These are phyloP conservation scores for Phytophthora melonis DNA, from an alignment of 352 stramenopile species.

Conservation along the genomic window DNA sequence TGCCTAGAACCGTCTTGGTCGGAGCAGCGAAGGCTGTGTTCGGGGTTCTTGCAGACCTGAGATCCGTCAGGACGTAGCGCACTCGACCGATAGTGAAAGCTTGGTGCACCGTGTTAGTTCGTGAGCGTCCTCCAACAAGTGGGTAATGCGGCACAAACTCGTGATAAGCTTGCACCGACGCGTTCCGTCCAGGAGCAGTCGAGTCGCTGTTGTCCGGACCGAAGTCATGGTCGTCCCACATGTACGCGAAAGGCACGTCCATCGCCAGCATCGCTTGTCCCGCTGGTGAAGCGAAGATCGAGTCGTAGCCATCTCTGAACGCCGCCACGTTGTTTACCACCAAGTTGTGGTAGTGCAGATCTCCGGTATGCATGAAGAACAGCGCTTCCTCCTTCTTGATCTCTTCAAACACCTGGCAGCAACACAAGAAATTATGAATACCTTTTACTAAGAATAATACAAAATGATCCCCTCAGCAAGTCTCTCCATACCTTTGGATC, in stretches of 20 bases:
- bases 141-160: slow-evolving; percentile 88
- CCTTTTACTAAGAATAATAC: slow-evolving; percentile 23
- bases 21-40: slow-evolving; percentile 70
- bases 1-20: slow-evolving; percentile 87
- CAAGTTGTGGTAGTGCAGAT: slow-evolving; percentile 91
- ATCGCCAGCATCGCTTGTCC: slow-evolving; percentile 82
- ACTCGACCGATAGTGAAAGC: slow-evolving; percentile 88
- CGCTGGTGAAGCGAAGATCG: slow-evolving; percentile 75
- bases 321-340: slow-evolving; percentile 62
- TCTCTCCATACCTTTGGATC: slow-evolving; percentile 54
- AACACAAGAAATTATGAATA: slow-evolving; percentile 4
- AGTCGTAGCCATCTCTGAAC: slow-evolving; percentile 76
- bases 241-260: slow-evolving; percentile 89
- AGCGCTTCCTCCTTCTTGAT: slow-evolving; percentile 74
- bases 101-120: slow-evolving; percentile 70
- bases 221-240: slow-evolving; percentile 94
- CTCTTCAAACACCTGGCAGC: slow-evolving; percentile 58
- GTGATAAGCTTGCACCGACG: slow-evolving; percentile 80
- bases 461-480: slow-evolving; percentile 5
- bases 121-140: slow-evolving; percentile 42
- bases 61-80: slow-evolving; percentile 86
- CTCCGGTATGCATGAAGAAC: slow-evolving; percentile 91
- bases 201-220: slow-evolving; percentile 90
- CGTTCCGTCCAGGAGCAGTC: slow-evolving; percentile 71
- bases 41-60: slow-evolving; percentile 77